phyloP scores from a whole-genome alignment of 2,329 filamentous ascomycete species.

The Lasiodiplodia citricola region DNA sequence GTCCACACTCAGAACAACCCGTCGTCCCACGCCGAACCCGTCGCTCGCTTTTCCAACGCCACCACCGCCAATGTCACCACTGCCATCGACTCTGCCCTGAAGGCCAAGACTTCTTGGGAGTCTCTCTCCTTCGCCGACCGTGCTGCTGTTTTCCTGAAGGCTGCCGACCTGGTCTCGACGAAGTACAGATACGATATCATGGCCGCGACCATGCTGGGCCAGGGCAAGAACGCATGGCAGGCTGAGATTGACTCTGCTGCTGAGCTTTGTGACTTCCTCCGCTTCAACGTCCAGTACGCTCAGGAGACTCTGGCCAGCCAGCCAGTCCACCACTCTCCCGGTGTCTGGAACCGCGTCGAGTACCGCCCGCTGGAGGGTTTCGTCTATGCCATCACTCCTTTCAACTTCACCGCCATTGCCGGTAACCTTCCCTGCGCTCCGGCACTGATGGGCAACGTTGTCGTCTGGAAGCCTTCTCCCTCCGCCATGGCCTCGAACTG shows the following conservation, averaged over 20 bases:
- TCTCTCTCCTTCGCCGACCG: constrained; percentile 85
- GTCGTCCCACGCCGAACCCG: constrained; percentile 73
- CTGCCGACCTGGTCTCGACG: constrained; percentile 83
- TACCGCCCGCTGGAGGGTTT: constrained; percentile 92
- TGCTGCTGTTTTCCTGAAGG: constrained; percentile 93
- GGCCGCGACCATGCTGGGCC: constrained; percentile 93
- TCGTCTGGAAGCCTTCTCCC: constrained; percentile 96
- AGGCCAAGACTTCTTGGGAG: constrained; percentile 88
- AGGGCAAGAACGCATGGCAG: constrained; percentile 99
- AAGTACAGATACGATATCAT: constrained; percentile 98
- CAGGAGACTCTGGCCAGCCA: constrained; percentile 90
- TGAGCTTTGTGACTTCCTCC: constrained; percentile 89
- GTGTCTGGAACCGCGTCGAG: constrained; percentile 91
- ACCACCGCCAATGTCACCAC: constrained; percentile 74
- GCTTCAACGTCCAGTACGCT: constrained; percentile 93
- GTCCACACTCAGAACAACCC: constrained; percentile 80
- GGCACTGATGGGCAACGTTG: constrained; percentile 90
- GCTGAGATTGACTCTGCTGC: constrained; percentile 97
- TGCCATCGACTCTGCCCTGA: constrained; percentile 83
- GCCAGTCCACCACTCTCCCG: constrained; percentile 79
- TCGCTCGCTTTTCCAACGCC: constrained; percentile 87
- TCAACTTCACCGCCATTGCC: constrained; percentile 96
- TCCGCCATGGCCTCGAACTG: constrained; percentile 88
- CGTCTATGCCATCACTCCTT: constrained; percentile 91
- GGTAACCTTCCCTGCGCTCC: constrained; percentile 85